Conservation (phyloP, 495 filamentous ascomycete genomes). For the Zalerion maritima region DNA sequence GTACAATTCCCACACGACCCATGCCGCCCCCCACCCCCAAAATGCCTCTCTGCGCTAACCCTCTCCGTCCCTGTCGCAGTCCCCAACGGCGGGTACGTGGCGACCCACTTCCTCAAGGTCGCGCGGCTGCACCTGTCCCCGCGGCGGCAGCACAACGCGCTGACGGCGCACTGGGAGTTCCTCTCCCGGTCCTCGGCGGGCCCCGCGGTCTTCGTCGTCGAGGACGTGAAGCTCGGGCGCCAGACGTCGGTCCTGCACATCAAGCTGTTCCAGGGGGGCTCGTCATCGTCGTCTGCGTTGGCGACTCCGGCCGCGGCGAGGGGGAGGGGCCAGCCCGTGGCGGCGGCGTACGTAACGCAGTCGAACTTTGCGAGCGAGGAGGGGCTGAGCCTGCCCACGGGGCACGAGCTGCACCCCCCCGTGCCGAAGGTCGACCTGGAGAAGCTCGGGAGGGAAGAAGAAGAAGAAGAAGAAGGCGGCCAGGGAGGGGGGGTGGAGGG, state of each 20-base stretch:
- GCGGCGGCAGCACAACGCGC: conserved; percentile 45
- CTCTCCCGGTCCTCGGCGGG: conserved; percentile 53
- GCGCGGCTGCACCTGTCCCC: conserved; percentile 44
- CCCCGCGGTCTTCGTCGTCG: conserved; percentile 45
- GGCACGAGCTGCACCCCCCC: conserved; percentile 27
- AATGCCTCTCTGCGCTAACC: too few relatives aligned
- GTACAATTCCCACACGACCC: too few relatives aligned
- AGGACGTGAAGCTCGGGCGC: conserved; percentile 58
- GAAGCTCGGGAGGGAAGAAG: conserved; percentile 17
- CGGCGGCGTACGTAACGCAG: conserved; percentile 53
- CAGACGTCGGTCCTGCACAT: conserved; percentile 58
- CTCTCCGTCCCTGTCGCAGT: too few relatives aligned
- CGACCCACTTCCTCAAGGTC: conserved; percentile 43
- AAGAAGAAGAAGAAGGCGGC: too few relatives aligned
- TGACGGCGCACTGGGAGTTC: conserved; percentile 60
- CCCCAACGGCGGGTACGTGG: conserved; percentile 71
- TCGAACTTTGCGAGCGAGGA: conserved; percentile 41
- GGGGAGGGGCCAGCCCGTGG: too few relatives aligned
- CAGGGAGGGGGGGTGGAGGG: too few relatives aligned
- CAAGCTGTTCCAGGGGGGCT: conserved; percentile 34
- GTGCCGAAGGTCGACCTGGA: conserved; percentile 31
- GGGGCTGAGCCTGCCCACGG: conserved; percentile 41
- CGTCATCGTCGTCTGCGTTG: conserved; percentile 17
- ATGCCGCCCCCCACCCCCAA: too few relatives aligned
- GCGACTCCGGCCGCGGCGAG: conserved; percentile 11